These are phyloP conservation scores for Fraxinus cuspidata DNA, from an alignment of 257 asterid genomes.

Conservation along the genomic window DNA sequence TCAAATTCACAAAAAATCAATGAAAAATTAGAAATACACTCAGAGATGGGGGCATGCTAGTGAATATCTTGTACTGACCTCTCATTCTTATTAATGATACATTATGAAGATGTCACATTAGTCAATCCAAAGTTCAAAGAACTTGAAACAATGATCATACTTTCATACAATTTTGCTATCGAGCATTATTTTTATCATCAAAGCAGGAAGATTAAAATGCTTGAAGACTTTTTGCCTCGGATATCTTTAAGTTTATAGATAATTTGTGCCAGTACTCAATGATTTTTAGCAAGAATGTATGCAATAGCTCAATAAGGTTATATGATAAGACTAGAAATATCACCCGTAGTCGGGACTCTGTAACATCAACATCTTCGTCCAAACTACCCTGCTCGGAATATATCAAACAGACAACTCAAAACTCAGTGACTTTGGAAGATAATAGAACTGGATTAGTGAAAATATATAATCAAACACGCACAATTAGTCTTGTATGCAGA, in stretches of 20 bases:
- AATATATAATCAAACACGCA: conserved; percentile 35
- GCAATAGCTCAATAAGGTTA: neutral
- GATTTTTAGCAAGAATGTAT: neutral
- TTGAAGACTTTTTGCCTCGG: conserved; percentile 39
- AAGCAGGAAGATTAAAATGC: neutral
- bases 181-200: neutral
- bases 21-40: neutral
- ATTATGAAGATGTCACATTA: neutral
- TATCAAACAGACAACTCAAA: conserved; percentile 22
- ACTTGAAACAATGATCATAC: neutral
- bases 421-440: conserved; percentile 9
- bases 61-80: neutral
- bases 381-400: conserved; percentile 57
- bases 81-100: neutral
- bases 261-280: conserved; percentile 20
- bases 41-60: neutral
- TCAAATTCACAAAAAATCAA: neutral
- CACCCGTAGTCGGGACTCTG: conserved; percentile 77
- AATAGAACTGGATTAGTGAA: neutral
- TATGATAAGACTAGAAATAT: conserved; percentile 14
- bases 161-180: neutral
- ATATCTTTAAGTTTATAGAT: neutral
- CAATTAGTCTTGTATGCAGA: conserved; percentile 86
- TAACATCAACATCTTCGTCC: conserved; percentile 80
- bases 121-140: neutral